These are phyloP conservation scores for Phytophthora tubulina DNA, from an alignment of 352 stramenopile species.

Conservation along the genomic window DNA sequence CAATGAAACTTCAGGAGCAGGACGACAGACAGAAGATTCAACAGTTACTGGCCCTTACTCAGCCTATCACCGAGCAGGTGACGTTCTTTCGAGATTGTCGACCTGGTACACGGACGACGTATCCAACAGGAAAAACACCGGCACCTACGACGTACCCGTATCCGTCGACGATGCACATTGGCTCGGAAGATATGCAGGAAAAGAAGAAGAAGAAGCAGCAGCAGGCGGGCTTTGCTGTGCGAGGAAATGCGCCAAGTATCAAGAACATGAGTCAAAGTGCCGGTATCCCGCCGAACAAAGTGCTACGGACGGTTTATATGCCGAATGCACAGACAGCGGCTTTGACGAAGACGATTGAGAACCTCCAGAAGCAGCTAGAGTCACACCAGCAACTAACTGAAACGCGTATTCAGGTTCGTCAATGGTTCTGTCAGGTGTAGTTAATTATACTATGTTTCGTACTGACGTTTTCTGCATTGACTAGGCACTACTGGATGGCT, in stretches of 20 bases:
- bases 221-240: constrained; percentile 26
- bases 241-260: constrained; percentile 28
- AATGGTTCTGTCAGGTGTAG: neutral
- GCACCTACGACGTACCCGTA: constrained; percentile 63
- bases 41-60: constrained; percentile 81
- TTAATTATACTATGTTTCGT: neutral
- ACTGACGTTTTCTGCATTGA: constrained; percentile 2
- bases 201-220: constrained; percentile 37
- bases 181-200: constrained; percentile 57
- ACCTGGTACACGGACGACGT: constrained; percentile 60
- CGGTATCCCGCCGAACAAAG: constrained; percentile 41
- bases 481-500: constrained; percentile 63
- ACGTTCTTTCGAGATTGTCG: constrained; percentile 82
- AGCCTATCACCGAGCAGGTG: constrained; percentile 86
- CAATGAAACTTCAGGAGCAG: constrained; percentile 76
- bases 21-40: constrained; percentile 86
- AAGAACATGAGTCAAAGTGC: constrained; percentile 11
- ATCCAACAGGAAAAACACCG: constrained; percentile 43
- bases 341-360: constrained; percentile 61
- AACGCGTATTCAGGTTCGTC: constrained; percentile 64
- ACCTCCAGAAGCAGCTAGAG: constrained; percentile 69
- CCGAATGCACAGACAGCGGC: constrained; percentile 71
- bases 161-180: constrained; percentile 81
- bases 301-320: constrained; percentile 84
- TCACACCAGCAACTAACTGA: constrained; percentile 64